These are phyloP conservation scores for Pichia paraexigua DNA, from an alignment of 805 yeast genomes.

Conservation along the genomic window DNA sequence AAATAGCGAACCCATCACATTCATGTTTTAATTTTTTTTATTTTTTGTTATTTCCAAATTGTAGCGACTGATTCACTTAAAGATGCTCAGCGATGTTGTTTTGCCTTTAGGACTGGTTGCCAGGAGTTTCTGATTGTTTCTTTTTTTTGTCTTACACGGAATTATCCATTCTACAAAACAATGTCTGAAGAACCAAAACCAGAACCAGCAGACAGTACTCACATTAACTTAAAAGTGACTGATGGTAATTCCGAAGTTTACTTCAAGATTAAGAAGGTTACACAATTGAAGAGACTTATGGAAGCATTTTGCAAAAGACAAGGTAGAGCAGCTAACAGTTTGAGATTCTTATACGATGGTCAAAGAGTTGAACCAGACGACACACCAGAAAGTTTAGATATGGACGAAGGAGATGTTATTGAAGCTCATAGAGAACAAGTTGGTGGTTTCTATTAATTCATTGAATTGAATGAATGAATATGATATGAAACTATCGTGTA, in stretches of 20 bases:
- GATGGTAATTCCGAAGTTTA: constrained; percentile 92
- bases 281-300: constrained; percentile 90
- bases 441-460: constrained; percentile 38
- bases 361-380: constrained; percentile 79
- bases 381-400: constrained; percentile 87
- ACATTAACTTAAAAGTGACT: constrained; percentile 87
- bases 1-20: too few species aligned
- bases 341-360: constrained; percentile 91
- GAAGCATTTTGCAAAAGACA: constrained; percentile 98
- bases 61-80: background rate
- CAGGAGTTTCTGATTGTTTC: too few species aligned
- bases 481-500: background rate
- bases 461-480: background rate
- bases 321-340: constrained; percentile 74
- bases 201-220: constrained; percentile 40
- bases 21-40: too few species aligned
- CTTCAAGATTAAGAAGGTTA: constrained; percentile 88
- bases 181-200: constrained; percentile 39
- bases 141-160: background rate
- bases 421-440: constrained; percentile 97
- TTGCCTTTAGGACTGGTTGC: background rate
- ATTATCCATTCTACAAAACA: background rate
- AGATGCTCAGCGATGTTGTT: background rate
- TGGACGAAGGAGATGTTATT: constrained; percentile 93
- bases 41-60: too few species aligned